Evolutionary conservation across 208 protist genomes (phyloP).

Genomic region (Trypanosoma theileri): DNA sequence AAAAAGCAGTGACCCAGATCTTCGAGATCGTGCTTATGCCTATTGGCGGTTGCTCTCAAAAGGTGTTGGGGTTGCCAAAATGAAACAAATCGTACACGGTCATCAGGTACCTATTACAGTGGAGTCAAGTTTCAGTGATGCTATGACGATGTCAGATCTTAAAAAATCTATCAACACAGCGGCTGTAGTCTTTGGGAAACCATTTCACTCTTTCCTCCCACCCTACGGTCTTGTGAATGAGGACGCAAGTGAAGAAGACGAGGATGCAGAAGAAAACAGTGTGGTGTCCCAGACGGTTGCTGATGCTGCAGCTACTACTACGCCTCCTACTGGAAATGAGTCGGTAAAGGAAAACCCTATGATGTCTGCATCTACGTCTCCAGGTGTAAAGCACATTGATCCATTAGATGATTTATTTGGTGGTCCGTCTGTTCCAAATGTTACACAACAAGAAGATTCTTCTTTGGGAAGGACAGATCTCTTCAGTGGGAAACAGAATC

Average conservation of each 20-base stretch:
- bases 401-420: slow-evolving; percentile 52
- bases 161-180: slow-evolving; percentile 91
- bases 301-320: neutral
- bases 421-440: slow-evolving; percentile 11
- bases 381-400: slow-evolving; percentile 26
- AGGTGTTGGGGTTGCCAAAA: slow-evolving; percentile 95
- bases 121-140: slow-evolving; percentile 91
- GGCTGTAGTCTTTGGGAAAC: slow-evolving; percentile 96
- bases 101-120: slow-evolving; percentile 91
- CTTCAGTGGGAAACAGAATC: neutral
- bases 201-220: slow-evolving; percentile 93
- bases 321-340: neutral
- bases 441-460: neutral
- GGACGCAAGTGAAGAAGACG: slow-evolving; percentile 58
- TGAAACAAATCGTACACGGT: slow-evolving; percentile 88
- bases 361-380: neutral
- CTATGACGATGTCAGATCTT: slow-evolving; percentile 89
- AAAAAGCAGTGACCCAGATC: slow-evolving; percentile 96
- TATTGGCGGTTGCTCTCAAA: slow-evolving; percentile 99
- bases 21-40: slow-evolving; percentile 98
- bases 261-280: slow-evolving; percentile 42
- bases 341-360: neutral
- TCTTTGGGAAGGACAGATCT: neutral
- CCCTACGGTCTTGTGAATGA: slow-evolving; percentile 68
- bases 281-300: slow-evolving; percentile 2